A percentile compares a stretch with the other conserved stretches of the same genome.
Evolutionary conservation across 495 filamentous ascomycete genomes (phyloP).

Genomic region (Platismatia glauca): DNA sequence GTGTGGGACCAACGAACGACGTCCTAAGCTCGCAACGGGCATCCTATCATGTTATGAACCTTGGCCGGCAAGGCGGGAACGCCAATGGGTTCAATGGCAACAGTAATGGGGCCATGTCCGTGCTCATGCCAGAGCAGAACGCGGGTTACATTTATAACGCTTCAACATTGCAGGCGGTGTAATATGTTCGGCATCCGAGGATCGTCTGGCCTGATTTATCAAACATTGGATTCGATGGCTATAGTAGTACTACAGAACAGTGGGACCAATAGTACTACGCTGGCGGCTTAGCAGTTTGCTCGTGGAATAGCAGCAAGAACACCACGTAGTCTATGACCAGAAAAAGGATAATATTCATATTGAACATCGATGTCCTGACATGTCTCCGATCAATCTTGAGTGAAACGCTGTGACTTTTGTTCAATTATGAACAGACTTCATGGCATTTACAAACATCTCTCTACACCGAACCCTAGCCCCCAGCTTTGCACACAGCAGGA

Average conservation of each 20-base stretch:
- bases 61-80: conserved; percentile 33
- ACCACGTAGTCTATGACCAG: too few relatives aligned
- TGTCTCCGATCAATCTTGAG: not conserved
- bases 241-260: conserved; percentile 33
- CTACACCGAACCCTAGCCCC: conserved; percentile 75
- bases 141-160: conserved; percentile 33
- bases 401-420: not conserved
- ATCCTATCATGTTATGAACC: conserved; percentile 29
- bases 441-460: conserved; percentile 65
- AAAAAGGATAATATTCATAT: too few relatives aligned
- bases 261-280: conserved; percentile 26
- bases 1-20: conserved; percentile 24
- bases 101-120: conserved; percentile 31
- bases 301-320: not conserved
- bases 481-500: conserved; percentile 79
- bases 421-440: conserved; percentile 25
- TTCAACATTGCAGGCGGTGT: conserved; percentile 25
- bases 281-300: not conserved
- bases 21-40: conserved; percentile 31
- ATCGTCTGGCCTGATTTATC: conserved; percentile 36
- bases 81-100: conserved; percentile 34
- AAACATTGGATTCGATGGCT: conserved; percentile 31
- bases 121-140: conserved; percentile 36
- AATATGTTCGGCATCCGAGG: conserved; percentile 33
- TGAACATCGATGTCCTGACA: too few relatives aligned